Conservation (phyloP, 208 protist genomes). For the Trypanosoma boissoni region DNA sequence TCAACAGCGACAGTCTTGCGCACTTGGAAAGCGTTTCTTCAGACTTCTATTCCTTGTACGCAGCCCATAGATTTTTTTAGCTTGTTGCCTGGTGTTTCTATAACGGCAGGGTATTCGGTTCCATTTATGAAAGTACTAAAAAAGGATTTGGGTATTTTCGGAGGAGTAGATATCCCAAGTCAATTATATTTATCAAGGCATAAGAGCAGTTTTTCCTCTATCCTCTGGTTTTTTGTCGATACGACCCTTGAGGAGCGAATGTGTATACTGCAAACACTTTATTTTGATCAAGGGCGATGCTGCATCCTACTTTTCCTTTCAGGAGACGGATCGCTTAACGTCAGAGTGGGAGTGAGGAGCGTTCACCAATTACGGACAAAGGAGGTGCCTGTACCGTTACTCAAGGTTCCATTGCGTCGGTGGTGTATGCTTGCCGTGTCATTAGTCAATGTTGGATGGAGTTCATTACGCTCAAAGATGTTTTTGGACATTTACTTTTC, state of each 20-base stretch:
- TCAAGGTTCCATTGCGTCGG: conserved; percentile 8
- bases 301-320: conserved; percentile 8
- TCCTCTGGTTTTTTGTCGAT: conserved; percentile 27
- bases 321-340: conserved; percentile 4
- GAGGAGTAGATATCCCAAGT: conserved; percentile 22
- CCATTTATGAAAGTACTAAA: background rate
- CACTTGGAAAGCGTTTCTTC: conserved; percentile 6
- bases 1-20: conserved; percentile 7
- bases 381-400: conserved; percentile 6
- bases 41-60: conserved; percentile 12
- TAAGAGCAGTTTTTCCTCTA: conserved; percentile 16
- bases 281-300: conserved; percentile 17
- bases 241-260: background rate
- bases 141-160: conserved; percentile 1
- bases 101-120: background rate
- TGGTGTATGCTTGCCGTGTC: conserved; percentile 29
- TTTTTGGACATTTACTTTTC: conserved; percentile 8
- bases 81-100: conserved; percentile 16
- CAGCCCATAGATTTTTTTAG: conserved; percentile 21
- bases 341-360: conserved; percentile 8
- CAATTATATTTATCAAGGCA: conserved; percentile 7
- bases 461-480: conserved; percentile 9
- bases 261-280: conserved; percentile 12
- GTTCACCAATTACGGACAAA: conserved; percentile 14
- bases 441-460: background rate